Conservation (phyloP, 768 basidiomycete genomes). For the Lentinula detonsa region DNA sequence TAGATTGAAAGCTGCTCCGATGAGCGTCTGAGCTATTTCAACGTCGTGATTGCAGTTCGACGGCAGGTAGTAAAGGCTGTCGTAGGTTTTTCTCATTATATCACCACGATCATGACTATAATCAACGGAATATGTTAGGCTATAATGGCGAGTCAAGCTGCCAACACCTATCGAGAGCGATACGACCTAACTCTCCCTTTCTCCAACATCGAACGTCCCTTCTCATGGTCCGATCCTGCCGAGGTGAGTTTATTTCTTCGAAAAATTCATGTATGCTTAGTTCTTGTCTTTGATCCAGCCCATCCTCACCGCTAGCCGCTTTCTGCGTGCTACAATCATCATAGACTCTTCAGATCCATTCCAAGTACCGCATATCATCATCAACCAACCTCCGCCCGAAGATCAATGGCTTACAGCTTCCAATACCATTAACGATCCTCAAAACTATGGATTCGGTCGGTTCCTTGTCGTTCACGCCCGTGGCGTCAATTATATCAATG, state of each 20-base stretch:
- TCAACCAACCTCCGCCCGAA: constrained; percentile 31
- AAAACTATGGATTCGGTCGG: constrained; percentile 28
- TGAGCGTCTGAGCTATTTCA: constrained; percentile 24
- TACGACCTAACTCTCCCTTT: constrained; percentile 29
- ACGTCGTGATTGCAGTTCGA: constrained; percentile 28
- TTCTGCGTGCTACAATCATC: constrained; percentile 26
- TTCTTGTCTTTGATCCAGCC: constrained; percentile 18
- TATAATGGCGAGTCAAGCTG: constrained; percentile 30
- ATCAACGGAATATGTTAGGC: constrained; percentile 24
- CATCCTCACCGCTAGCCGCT: constrained; percentile 20
- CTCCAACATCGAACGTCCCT: constrained; percentile 29
- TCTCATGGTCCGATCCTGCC: constrained; percentile 47
- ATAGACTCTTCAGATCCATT: constrained; percentile 39
- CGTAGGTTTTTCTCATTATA: constrained; percentile 23
- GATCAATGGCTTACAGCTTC: constrained; percentile 30
- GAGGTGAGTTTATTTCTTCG: constrained; percentile 27
- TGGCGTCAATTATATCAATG: constrained; percentile 1
- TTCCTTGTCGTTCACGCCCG: constrained; percentile 23
- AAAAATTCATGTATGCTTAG: not conserved
- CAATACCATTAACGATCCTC: constrained; percentile 28
- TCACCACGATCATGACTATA: constrained; percentile 2
- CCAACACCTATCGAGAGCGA: constrained; percentile 28
- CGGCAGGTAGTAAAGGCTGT: constrained; percentile 30
- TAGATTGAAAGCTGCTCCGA: constrained; percentile 18
- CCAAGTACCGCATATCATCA: constrained; percentile 38